Evolutionary conservation across 1,284 basidiomycete species (phyloP).

Genomic region (Austropuccinia psidii): DNA sequence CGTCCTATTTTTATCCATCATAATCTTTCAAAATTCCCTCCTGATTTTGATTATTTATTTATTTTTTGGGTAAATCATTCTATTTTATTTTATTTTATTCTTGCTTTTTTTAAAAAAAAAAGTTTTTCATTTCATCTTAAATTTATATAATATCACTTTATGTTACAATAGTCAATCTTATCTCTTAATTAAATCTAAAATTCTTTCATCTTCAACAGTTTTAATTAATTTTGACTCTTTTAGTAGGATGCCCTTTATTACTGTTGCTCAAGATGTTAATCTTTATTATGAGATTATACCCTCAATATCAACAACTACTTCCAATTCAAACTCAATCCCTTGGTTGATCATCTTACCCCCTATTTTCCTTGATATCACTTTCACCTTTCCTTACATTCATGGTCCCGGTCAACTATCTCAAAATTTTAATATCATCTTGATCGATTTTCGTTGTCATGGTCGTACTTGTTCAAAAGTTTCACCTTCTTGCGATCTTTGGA

Average conservation of each 20-base stretch:
- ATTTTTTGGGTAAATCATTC: too few species aligned
- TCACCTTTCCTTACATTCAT: constrained; percentile 10
- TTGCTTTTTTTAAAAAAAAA: too few species aligned
- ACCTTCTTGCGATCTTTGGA: constrained; percentile 28
- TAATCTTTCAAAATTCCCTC: too few species aligned
- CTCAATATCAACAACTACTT: background rate
- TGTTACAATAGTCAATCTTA: too few species aligned
- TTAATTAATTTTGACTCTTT: too few species aligned
- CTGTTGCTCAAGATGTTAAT: constrained; percentile 18
- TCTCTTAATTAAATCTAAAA: too few species aligned
- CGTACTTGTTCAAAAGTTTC: constrained; percentile 23
- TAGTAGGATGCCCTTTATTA: constrained; percentile 19
- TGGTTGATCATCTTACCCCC: constrained; percentile 31
- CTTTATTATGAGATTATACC: constrained; percentile 24
- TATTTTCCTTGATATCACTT: constrained; percentile 21
- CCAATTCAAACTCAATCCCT: constrained; percentile 1
- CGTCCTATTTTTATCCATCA: too few species aligned
- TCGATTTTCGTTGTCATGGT: constrained; percentile 27
- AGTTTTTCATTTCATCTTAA: too few species aligned
- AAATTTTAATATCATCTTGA: constrained; percentile 25
- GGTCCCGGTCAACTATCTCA: background rate
- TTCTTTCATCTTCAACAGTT: too few species aligned
- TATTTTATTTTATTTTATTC: too few species aligned
- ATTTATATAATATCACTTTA: too few species aligned
- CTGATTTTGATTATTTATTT: too few species aligned